These are phyloP conservation scores for Orbilia ellipsospora DNA, from an alignment of 2,329 filamentous ascomycete genomes.

Conservation along the genomic window DNA sequence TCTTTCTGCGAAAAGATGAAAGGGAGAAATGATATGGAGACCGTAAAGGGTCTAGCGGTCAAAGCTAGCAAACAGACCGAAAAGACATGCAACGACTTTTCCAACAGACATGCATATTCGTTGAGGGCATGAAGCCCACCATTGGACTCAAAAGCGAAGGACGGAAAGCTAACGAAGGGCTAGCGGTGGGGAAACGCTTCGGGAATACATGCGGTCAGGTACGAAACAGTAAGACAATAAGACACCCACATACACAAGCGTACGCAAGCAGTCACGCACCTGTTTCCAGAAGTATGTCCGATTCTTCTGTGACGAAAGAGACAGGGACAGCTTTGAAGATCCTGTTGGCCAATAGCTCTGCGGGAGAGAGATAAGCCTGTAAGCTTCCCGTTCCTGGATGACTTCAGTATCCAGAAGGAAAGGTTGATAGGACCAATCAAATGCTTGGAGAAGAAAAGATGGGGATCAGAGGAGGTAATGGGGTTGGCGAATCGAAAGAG, in stretches of 20 bases:
- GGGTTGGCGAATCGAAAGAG: not conserved
- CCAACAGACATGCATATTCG: not conserved
- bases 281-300: constrained; percentile 41
- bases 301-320: constrained; percentile 22
- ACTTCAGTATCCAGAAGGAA: constrained; percentile 2
- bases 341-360: constrained; percentile 10
- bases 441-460: constrained; percentile 1
- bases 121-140: not conserved
- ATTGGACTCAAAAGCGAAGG: not conserved
- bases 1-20: not conserved
- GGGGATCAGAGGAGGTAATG: not conserved
- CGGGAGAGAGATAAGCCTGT: constrained; percentile 22
- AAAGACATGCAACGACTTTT: not conserved
- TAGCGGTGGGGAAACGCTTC: constrained; percentile 16
- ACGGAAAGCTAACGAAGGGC: not conserved
- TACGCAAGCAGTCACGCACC: not conserved
- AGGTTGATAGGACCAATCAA: not conserved
- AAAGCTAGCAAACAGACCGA: not conserved
- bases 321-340: constrained; percentile 5
- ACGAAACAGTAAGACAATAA: constrained; percentile 19
- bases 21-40: not conserved
- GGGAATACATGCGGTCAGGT: constrained; percentile 1
- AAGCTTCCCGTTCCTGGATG: constrained; percentile 21
- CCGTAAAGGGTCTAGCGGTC: not conserved
- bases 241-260: constrained; percentile 1